A percentile compares a stretch with the other conserved stretches of the same genome.
Conservation (phyloP, 1,284 basidiomycete genomes). For the Irpex sp. region DNA sequence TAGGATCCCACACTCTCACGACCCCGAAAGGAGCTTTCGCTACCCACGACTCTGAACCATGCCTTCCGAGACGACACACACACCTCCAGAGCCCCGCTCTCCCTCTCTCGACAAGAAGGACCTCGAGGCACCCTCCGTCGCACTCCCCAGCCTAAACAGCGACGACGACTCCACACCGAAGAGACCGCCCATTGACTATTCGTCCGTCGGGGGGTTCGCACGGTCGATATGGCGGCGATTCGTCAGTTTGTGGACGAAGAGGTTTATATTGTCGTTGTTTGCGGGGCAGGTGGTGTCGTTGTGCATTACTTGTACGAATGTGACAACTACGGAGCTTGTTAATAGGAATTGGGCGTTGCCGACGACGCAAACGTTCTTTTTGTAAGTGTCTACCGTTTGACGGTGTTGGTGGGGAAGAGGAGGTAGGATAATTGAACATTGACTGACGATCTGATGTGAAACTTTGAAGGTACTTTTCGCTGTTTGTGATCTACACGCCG, state of each 20-base stretch:
- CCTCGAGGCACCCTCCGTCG: background rate
- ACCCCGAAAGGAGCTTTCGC: background rate
- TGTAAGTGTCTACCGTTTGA: constrained; percentile 54
- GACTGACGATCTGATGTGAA: background rate
- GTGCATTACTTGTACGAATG: constrained; percentile 84
- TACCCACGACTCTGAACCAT: background rate
- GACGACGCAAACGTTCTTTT: constrained; percentile 78
- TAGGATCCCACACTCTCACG: background rate
- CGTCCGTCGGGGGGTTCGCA: constrained; percentile 55
- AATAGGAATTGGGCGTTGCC: constrained; percentile 68
- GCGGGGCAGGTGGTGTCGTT: constrained; percentile 81
- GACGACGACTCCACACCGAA: background rate
- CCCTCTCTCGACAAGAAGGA: background rate
- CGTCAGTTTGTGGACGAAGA: constrained; percentile 69
- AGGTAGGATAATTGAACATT: too few species aligned
- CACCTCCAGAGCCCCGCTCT: background rate
- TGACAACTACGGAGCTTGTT: constrained; percentile 76
- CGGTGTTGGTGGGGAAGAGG: too few species aligned
- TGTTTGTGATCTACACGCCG: constrained; percentile 76
- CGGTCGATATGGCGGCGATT: constrained; percentile 54
- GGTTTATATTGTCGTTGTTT: constrained; percentile 63
- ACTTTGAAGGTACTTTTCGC: constrained; percentile 66
- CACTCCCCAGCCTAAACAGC: background rate
- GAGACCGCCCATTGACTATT: background rate
- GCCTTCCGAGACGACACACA: background rate